phyloP scores from a whole-genome alignment of 208 protist genomes.

The Paratrypanosoma confusum region DNA sequence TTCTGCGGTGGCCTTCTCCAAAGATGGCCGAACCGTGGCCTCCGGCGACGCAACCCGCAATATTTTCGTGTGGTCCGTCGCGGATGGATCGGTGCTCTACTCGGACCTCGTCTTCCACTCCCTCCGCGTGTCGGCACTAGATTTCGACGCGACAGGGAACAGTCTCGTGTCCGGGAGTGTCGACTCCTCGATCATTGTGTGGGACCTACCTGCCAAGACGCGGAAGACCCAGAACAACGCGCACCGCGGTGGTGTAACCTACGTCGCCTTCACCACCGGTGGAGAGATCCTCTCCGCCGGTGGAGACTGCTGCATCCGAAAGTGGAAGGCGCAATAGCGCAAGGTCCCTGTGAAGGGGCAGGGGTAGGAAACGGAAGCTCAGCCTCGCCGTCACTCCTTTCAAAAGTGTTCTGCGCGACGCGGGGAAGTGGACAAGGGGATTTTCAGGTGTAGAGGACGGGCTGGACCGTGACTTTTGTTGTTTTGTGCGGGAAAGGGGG shows the following conservation, averaged over 20 bases:
- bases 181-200: slow-evolving; percentile 23
- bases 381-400: too few relatives aligned
- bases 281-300: slow-evolving; percentile 16
- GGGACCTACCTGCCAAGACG: slow-evolving; percentile 17
- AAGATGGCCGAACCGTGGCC: slow-evolving; percentile 11
- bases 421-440: too few relatives aligned
- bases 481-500: not conserved
- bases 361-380: too few relatives aligned
- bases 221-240: slow-evolving; percentile 21
- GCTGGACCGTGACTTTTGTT: not conserved
- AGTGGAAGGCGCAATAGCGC: slow-evolving; percentile 7
- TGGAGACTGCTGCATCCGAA: slow-evolving; percentile 25
- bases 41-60: slow-evolving; percentile 18
- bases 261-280: slow-evolving; percentile 12
- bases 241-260: slow-evolving; percentile 23
- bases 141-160: slow-evolving; percentile 10
- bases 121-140: slow-evolving; percentile 15
- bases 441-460: not conserved
- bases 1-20: slow-evolving; percentile 15
- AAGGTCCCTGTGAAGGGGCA: not conserved
- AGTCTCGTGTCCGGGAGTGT: slow-evolving; percentile 24
- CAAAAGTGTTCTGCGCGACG: too few relatives aligned
- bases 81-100: slow-evolving; percentile 14
- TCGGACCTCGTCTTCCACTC: slow-evolving; percentile 28
- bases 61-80: slow-evolving; percentile 28